Evolutionary conservation across 441 rosid species (phyloP).

Genomic region (Arabidopsis lyrata): DNA sequence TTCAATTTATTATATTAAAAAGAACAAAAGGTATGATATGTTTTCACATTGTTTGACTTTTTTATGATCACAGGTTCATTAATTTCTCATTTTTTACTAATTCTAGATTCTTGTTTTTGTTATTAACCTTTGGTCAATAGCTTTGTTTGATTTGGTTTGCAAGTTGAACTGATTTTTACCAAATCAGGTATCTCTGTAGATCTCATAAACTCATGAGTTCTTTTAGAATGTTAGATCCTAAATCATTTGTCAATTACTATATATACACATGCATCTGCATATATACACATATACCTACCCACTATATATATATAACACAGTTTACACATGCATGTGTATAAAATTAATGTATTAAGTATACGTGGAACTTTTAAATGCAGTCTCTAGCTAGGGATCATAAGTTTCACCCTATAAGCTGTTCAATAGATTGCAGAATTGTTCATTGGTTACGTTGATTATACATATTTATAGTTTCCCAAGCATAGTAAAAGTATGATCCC

Average conservation of each 20-base stretch:
- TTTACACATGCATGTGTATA: constrained; percentile 26
- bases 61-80: constrained; percentile 26
- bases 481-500: background rate
- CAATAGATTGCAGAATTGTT: background rate
- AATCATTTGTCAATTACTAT: constrained; percentile 39
- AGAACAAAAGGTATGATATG: constrained; percentile 68
- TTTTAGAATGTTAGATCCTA: constrained; percentile 26
- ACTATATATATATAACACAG: background rate
- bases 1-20: constrained; percentile 19
- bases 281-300: too few species aligned
- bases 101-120: constrained; percentile 24
- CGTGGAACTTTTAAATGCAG: background rate
- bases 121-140: constrained; percentile 35
- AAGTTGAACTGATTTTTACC: constrained; percentile 36
- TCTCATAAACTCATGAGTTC: constrained; percentile 25
- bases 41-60: constrained; percentile 54
- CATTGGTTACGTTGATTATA: background rate
- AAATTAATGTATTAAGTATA: constrained; percentile 3
- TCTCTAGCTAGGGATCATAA: background rate
- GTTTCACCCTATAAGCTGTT: background rate
- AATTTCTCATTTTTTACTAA: constrained; percentile 31
- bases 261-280: constrained; percentile 38
- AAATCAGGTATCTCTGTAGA: constrained; percentile 38
- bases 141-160: constrained; percentile 32
- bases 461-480: constrained; percentile 1